Evolutionary conservation across 2,329 filamentous ascomycete genomes (phyloP).

Genomic region (Paecilomyces formosus): DNA sequence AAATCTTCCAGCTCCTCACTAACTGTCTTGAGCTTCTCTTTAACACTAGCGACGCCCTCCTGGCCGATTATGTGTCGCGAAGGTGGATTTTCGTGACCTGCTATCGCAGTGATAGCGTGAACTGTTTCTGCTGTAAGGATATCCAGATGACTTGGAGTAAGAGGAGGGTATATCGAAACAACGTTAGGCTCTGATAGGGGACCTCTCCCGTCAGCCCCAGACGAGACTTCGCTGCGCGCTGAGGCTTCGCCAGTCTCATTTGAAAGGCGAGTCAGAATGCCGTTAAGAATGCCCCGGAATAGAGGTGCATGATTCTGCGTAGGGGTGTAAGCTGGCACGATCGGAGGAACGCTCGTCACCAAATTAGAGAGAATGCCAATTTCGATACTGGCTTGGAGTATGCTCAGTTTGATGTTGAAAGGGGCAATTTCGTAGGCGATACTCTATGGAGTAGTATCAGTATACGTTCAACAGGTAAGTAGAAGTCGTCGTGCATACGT

Average conservation of each 20-base stretch:
- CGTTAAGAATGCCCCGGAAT: slow-evolving; percentile 73
- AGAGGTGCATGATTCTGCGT: slow-evolving; percentile 69
- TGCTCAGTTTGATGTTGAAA: slow-evolving; percentile 93
- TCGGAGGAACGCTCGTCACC: slow-evolving; percentile 73
- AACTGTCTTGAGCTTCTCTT: slow-evolving; percentile 93
- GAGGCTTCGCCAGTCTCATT: slow-evolving; percentile 26
- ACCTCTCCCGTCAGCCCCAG: slow-evolving; percentile 15
- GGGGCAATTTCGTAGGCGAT: slow-evolving; percentile 93
- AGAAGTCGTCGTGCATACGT: slow-evolving; percentile 44
- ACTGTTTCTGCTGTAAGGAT: slow-evolving; percentile 80
- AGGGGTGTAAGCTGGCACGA: slow-evolving; percentile 59
- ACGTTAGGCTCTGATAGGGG: slow-evolving; percentile 38
- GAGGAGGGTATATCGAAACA: slow-evolving; percentile 64
- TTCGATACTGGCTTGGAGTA: slow-evolving; percentile 93
- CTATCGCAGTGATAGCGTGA: slow-evolving; percentile 82
- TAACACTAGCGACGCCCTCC: slow-evolving; percentile 79
- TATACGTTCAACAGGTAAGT: neutral
- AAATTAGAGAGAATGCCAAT: slow-evolving; percentile 80
- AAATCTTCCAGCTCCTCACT: slow-evolving; percentile 96
- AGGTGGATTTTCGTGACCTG: slow-evolving; percentile 91
- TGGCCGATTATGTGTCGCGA: slow-evolving; percentile 88
- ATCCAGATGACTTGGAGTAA: slow-evolving; percentile 62
- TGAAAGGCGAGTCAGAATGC: slow-evolving; percentile 69
- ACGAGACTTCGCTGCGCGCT: slow-evolving; percentile 11
- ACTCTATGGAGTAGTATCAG: slow-evolving; percentile 36